Evolutionary conservation across 1,284 basidiomycete species (phyloP).

Genomic region (Leccinum glutinopallens): DNA sequence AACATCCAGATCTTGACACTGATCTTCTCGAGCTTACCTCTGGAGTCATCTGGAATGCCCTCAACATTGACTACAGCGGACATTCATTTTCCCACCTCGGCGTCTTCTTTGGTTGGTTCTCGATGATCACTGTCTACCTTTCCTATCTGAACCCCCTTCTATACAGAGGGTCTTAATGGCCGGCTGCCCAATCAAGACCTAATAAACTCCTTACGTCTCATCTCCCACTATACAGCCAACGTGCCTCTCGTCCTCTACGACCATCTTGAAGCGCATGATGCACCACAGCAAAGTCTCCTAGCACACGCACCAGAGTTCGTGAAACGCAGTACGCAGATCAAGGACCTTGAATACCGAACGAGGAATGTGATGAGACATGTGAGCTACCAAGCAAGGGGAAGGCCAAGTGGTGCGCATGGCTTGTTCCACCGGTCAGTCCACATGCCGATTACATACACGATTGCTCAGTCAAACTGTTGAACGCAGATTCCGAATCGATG

Average conservation of each 20-base stretch:
- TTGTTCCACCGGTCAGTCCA: slow-evolving; percentile 72
- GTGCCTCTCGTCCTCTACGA: slow-evolving; percentile 81
- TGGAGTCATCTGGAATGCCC: slow-evolving; percentile 91
- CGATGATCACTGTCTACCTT: background rate
- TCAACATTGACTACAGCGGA: slow-evolving; percentile 94
- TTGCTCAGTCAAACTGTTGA: slow-evolving; percentile 17
- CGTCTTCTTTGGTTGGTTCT: slow-evolving; percentile 78
- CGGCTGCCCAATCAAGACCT: slow-evolving; percentile 96
- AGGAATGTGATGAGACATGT: slow-evolving; percentile 68
- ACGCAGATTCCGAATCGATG: slow-evolving; percentile 88
- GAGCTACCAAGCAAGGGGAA: slow-evolving; percentile 68
- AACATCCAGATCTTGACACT: slow-evolving; percentile 58
- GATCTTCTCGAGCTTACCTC: slow-evolving; percentile 66
- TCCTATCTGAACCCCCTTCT: background rate
- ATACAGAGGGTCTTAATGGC: slow-evolving; percentile 91
- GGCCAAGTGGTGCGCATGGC: slow-evolving; percentile 77
- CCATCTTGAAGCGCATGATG: slow-evolving; percentile 57
- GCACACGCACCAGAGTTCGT: slow-evolving; percentile 51
- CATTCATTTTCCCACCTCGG: slow-evolving; percentile 96
- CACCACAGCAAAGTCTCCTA: slow-evolving; percentile 38
- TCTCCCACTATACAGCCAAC: slow-evolving; percentile 71
- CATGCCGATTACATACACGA: background rate
- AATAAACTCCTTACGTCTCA: slow-evolving; percentile 79
- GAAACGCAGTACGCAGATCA: slow-evolving; percentile 45
- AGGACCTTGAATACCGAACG: slow-evolving; percentile 58